Percentiles rank a stretch among this genome's conserved stretches.
phyloP scores from a whole-genome alignment of 768 basidiomycete species.

The Mycena floridula region DNA sequence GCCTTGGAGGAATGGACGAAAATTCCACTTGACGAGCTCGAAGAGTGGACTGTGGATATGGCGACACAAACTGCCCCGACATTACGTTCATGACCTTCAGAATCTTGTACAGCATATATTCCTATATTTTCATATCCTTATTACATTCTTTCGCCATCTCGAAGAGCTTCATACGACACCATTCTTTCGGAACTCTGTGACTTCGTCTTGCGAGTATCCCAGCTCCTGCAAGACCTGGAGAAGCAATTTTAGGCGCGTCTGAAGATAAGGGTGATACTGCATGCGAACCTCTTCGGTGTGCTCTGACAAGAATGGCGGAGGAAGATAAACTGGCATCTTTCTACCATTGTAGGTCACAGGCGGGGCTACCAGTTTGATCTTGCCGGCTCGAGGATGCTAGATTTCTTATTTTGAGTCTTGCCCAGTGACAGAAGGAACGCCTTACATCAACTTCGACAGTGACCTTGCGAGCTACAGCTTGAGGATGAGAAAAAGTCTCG shows the following conservation, averaged over 20 bases:
- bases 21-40: too few species aligned
- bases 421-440: slow-evolving; percentile 11
- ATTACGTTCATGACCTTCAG: too few species aligned
- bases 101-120: too few species aligned
- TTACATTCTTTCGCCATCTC: too few species aligned
- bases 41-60: too few species aligned
- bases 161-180: background rate
- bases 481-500: slow-evolving; percentile 87
- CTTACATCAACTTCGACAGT: slow-evolving; percentile 75
- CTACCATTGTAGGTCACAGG: slow-evolving; percentile 78
- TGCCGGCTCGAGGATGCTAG: slow-evolving; percentile 71
- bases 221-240: slow-evolving; percentile 30
- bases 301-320: slow-evolving; percentile 86
- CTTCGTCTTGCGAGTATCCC: slow-evolving; percentile 28
- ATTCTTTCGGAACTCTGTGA: slow-evolving; percentile 32
- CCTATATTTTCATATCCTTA: too few species aligned
- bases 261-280: background rate
- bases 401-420: slow-evolving; percentile 12
- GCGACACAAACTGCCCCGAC: too few species aligned
- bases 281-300: slow-evolving; percentile 67
- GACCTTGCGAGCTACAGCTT: slow-evolving; percentile 71
- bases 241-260: background rate
- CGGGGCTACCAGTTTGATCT: slow-evolving; percentile 73
- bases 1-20: too few species aligned
- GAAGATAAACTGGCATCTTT: slow-evolving; percentile 64